Percentiles rank a stretch among this genome's conserved stretches.
Evolutionary conservation across 2,329 filamentous ascomycete genomes (phyloP).

Genomic region (Aspergillus jensenii): DNA sequence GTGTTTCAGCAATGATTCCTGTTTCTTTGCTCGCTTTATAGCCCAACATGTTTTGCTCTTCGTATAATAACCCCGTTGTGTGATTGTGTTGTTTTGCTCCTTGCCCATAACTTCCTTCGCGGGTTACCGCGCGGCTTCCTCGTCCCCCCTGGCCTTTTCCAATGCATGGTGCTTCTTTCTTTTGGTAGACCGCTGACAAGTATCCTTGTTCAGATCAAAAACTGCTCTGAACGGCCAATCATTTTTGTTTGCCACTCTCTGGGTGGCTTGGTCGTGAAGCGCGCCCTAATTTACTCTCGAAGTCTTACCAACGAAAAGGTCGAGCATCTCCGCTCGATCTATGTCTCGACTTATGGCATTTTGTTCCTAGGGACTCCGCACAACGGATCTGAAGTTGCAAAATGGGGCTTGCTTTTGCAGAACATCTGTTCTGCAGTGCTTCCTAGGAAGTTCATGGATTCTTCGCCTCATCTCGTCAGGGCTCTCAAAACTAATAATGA

Average conservation of each 20-base stretch:
- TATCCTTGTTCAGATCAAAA: slow-evolving; percentile 31
- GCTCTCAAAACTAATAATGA: slow-evolving; percentile 74
- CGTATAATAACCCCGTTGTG: too few relatives aligned
- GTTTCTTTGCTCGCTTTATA: too few relatives aligned
- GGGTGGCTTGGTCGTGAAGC: slow-evolving; percentile 71
- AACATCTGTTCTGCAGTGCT: slow-evolving; percentile 65
- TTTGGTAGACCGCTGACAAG: background rate
- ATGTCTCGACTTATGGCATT: slow-evolving; percentile 72
- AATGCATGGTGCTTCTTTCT: background rate
- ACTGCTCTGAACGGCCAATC: slow-evolving; percentile 63
- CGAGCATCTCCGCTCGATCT: slow-evolving; percentile 67
- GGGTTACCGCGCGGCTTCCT: too few relatives aligned
- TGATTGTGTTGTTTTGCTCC: too few relatives aligned
- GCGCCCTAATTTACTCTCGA: slow-evolving; percentile 66
- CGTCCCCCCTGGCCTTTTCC: too few relatives aligned
- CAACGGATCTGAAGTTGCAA: slow-evolving; percentile 65
- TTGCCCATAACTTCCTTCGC: too few relatives aligned
- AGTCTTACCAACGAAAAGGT: slow-evolving; percentile 60
- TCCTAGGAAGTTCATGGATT: slow-evolving; percentile 66
- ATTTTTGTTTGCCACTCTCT: slow-evolving; percentile 75
- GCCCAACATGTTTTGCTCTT: too few relatives aligned
- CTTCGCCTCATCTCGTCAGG: slow-evolving; percentile 66
- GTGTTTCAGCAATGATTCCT: background rate
- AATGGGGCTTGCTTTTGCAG: slow-evolving; percentile 68
- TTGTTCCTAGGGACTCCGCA: slow-evolving; percentile 78